Evolutionary conservation across 2,329 filamentous ascomycete species (phyloP), one percentile per base, ranked within the genome.

Genomic region (Lasiodiplodia citricola): DNA sequence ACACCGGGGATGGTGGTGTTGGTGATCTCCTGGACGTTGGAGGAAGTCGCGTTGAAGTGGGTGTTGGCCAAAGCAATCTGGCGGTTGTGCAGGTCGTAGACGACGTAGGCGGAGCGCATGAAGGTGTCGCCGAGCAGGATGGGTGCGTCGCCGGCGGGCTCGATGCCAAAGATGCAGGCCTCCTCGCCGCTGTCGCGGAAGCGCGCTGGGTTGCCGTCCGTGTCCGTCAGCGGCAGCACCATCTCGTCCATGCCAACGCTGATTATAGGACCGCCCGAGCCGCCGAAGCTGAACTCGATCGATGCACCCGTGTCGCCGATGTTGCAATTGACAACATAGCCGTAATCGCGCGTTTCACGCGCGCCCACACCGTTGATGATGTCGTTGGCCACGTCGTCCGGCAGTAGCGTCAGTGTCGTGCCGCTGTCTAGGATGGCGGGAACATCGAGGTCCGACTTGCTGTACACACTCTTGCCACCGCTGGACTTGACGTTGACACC

Each of bases 81-180:
- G 16, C 57, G 57, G 58, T 68, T 65, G 67, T 68, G 52, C 38
- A 68, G 31, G n/a, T 68, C 67, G 76, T 92, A 93, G 13, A 94
- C 91, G 16, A 92, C 86, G 73, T 94, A 94, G 0, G 91, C 91
- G 44, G 89, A 91, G 58, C 91, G 85, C 67, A 94, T 82, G 77
- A 94, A 94, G 0, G 91, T 92, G 75, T 93, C 91, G 18, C 91
- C 91, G 35, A 94, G 31, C 4, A 70, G 63, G 28, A 58, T 51
- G 25, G 67, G 58, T 11, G 37, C 58, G 35, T 31, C 31, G 52
- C 58, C 67, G 25, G 67, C 67, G 16, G 50, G 57, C 47, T 57
- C 31, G 58, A 68, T 68, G 31, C 67, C 67, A 16, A 68, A 65
- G 5, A 14, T 50, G 41, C 67, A 68, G 10, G 38, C 51, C 21